Evolutionary conservation across 305 asterid species (phyloP).

Genomic region (Vinca major): DNA sequence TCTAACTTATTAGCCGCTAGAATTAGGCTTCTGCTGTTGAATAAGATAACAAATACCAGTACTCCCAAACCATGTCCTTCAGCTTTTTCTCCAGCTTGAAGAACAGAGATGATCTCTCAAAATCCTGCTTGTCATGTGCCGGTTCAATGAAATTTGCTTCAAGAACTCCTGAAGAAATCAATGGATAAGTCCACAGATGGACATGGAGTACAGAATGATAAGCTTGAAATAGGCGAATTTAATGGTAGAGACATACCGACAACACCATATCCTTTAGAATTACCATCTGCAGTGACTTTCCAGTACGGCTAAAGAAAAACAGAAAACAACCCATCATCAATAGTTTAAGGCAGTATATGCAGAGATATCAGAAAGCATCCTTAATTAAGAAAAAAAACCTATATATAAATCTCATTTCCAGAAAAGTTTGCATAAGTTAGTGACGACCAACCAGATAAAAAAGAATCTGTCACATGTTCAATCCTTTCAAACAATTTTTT

Average conservation of each 20-base stretch:
- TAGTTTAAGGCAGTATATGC: neutral
- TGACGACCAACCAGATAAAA: neutral
- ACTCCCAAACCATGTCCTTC: slow-evolving; percentile 68
- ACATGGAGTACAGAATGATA: neutral
- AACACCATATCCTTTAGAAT: slow-evolving; percentile 61
- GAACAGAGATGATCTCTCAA: slow-evolving; percentile 70
- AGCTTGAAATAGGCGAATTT: slow-evolving; percentile 4
- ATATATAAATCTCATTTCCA: neutral
- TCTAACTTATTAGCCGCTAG: neutral
- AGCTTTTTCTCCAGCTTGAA: slow-evolving; percentile 63
- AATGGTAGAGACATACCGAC: slow-evolving; percentile 50
- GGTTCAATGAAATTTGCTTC: slow-evolving; percentile 95
- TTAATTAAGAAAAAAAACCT: neutral
- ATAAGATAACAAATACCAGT: slow-evolving; percentile 44
- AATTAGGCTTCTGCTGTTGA: slow-evolving; percentile 1
- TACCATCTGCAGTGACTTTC: slow-evolving; percentile 83
- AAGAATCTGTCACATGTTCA: neutral
- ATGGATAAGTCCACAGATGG: slow-evolving; percentile 2
- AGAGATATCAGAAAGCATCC: neutral
- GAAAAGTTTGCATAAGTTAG: neutral
- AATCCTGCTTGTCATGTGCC: slow-evolving; percentile 96
- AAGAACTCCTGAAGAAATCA: slow-evolving; percentile 59
- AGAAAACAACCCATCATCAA: slow-evolving; percentile 16
- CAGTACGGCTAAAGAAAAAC: slow-evolving; percentile 67
- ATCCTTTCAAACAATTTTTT: neutral